Conservation (phyloP, 2,329 filamentous ascomycete species). For the Xylariales sp. region DNA sequence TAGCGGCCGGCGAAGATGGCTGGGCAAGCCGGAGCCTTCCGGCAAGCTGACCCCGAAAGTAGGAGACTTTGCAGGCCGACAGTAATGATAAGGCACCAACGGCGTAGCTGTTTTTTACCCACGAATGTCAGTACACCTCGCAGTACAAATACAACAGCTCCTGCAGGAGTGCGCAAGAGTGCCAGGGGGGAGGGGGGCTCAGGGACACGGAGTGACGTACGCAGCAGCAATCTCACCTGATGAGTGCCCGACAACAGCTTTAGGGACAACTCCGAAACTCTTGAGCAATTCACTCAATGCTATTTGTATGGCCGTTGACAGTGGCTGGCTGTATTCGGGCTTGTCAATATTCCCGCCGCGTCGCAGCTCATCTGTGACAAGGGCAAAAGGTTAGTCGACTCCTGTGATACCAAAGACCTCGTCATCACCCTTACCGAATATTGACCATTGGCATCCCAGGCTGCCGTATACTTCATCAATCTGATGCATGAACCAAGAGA, state of each 20-base stretch:
- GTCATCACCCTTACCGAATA: slow-evolving; percentile 10
- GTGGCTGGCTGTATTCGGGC: slow-evolving; percentile 30
- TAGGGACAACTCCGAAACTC: slow-evolving; percentile 24
- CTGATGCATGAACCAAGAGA: slow-evolving; percentile 13
- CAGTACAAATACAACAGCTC: too few species aligned
- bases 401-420: too few species aligned
- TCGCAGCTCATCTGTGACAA: too few species aligned
- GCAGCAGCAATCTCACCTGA: slow-evolving; percentile 36
- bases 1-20: too few species aligned
- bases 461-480: slow-evolving; percentile 5
- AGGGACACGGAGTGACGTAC: too few species aligned
- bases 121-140: not conserved
- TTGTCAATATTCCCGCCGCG: slow-evolving; percentile 16
- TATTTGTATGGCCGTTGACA: slow-evolving; percentile 39
- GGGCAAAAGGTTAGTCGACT: too few species aligned
- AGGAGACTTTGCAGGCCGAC: slow-evolving; percentile 14
- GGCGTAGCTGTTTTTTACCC: slow-evolving; percentile 13
- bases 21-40: too few species aligned
- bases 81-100: slow-evolving; percentile 11
- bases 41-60: slow-evolving; percentile 12
- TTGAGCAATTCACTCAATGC: slow-evolving; percentile 31
- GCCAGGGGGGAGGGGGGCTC: too few species aligned
- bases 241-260: slow-evolving; percentile 31
- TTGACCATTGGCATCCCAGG: slow-evolving; percentile 12
- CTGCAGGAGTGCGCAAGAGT: too few species aligned